phyloP scores from a whole-genome alignment of 2,329 filamentous ascomycete species.

The Microcera coccophila region DNA sequence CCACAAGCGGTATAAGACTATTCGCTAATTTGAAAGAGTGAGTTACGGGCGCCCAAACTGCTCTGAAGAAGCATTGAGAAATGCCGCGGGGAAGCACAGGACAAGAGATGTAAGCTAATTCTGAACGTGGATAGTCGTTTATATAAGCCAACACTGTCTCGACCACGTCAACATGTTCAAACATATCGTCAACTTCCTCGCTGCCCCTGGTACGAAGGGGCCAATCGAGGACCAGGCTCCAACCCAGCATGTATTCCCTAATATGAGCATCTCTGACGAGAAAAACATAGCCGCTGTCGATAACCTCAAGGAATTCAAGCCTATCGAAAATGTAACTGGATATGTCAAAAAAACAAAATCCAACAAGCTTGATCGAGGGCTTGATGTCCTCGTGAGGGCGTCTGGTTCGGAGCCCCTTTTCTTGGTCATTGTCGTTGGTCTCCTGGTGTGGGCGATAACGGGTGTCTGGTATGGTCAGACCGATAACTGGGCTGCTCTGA shows the following conservation, averaged over 20 bases:
- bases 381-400: conserved; percentile 16
- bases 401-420: conserved; percentile 23
- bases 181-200: neutral
- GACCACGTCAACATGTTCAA: neutral
- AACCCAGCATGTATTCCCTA: neutral
- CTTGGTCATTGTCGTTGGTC: conserved; percentile 28
- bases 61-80: too few relatives aligned
- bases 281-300: neutral
- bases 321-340: conserved; percentile 14
- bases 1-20: too few relatives aligned
- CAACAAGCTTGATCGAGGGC: conserved; percentile 16
- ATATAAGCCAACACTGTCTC: too few relatives aligned
- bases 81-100: too few relatives aligned
- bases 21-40: too few relatives aligned
- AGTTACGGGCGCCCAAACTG: too few relatives aligned
- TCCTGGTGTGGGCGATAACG: conserved; percentile 29
- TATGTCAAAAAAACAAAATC: conserved; percentile 14
- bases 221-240: neutral
- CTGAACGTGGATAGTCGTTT: too few relatives aligned
- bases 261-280: neutral
- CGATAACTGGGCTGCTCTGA: conserved; percentile 35
- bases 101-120: too few relatives aligned
- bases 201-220: neutral
- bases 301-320: neutral
- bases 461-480: conserved; percentile 30